Evolutionary conservation across 2,329 filamentous ascomycete genomes (phyloP), one percentile per base, ranked within the genome.

Genomic region (Gnomoniopsis smithogilvyi): DNA sequence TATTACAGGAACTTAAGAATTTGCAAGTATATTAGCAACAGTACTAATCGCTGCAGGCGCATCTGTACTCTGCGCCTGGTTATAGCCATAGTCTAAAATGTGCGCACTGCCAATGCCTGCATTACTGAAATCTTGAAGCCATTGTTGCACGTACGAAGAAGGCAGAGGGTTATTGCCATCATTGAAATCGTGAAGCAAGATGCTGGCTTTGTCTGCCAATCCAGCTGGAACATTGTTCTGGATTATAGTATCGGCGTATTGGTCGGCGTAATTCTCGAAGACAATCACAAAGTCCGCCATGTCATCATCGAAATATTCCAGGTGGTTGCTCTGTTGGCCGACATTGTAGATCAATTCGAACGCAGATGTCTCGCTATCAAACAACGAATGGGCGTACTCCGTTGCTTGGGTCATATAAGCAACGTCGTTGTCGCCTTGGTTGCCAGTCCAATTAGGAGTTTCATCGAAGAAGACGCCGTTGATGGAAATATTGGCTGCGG

Each of bases 401-500:
- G 21, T 24, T 3, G 14, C 12, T 8, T 24, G 2, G 24, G n/a
- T 10, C 56, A 58, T 58, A 30, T 52, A 58, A 1, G 26, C 17
- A 15, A 58, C 56, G n/a, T 58, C 56, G 3, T 26, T 11, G 7
- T 12, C n/a, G 14, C 56, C 56, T 17, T 14, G 61, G 67, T 24
- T 56, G 60, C 1, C 51, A 61, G 26, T 58, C 64, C 17, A 60
- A 62, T 24, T 17, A 17, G 11, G 54, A 48, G 1, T 57, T 68
- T 62, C 60, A 41, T 62, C 60, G 33, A 62, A 59, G 52, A 62
- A 62, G 10, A 62, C 50, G 15, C 60, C 60, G 8, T 54, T 43
- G 2, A 62, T 15, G 10, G 56, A 45, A 30, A 62, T 59, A 26
- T 62, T 48, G n/a, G 21, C 56, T 8, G 15, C 43, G 30, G 51